Evolutionary conservation across 257 asterid species (phyloP).

Genomic region (Nemophila menziesii): DNA sequence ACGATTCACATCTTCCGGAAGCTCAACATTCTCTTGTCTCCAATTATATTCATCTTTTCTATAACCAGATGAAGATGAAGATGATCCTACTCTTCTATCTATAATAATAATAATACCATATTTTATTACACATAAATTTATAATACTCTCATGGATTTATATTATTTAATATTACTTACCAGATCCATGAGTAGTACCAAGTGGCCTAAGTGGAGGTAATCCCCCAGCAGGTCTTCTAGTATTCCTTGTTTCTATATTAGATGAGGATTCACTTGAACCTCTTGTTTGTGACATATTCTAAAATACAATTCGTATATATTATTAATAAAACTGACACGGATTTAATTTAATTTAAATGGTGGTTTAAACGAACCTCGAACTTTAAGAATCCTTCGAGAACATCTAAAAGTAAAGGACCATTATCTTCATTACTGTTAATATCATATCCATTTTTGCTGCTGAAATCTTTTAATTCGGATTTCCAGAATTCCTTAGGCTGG

Average conservation of each 20-base stretch:
- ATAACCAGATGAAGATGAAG: constrained; percentile 63
- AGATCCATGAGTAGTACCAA: constrained; percentile 60
- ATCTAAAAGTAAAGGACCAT: constrained; percentile 92
- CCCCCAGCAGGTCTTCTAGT: constrained; percentile 84
- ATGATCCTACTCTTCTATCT: constrained; percentile 87
- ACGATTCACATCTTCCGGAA: constrained; percentile 62
- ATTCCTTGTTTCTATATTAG: constrained; percentile 58
- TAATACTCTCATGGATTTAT: background rate
- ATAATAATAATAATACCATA: constrained; percentile 20
- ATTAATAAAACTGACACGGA: background rate
- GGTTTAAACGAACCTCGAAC: constrained; percentile 57
- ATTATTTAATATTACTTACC: constrained; percentile 35
- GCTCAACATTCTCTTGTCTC: constrained; percentile 74
- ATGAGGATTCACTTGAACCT: constrained; percentile 46
- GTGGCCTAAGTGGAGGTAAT: constrained; percentile 80
- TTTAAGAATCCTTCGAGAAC: constrained; percentile 97
- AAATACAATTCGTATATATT: constrained; percentile 3
- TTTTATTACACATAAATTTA: background rate
- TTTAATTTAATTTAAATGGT: background rate
- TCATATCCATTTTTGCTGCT: constrained; percentile 92
- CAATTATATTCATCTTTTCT: constrained; percentile 88
- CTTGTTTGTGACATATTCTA: constrained; percentile 93
- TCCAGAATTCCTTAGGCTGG: constrained; percentile 92
- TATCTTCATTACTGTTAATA: constrained; percentile 75
- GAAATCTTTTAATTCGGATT: constrained; percentile 81